These are phyloP conservation scores for Capsicum baccatum DNA, from an alignment of 257 asterid species.

Conservation along the genomic window DNA sequence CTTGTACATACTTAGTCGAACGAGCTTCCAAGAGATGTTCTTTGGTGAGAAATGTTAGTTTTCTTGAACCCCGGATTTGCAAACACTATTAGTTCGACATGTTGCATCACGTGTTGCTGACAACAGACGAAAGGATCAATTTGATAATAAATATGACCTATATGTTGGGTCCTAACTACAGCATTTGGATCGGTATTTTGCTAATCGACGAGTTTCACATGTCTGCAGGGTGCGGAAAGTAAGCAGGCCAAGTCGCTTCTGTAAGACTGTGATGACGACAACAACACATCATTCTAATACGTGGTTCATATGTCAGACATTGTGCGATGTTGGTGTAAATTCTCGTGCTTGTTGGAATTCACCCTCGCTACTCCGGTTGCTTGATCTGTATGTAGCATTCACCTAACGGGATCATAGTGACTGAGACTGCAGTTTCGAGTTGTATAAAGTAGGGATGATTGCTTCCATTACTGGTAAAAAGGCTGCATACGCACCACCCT, in stretches of 20 bases:
- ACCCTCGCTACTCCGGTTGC: not conserved
- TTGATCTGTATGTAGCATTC: not conserved
- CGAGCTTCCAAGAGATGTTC: constrained; percentile 84
- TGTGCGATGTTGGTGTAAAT: not conserved
- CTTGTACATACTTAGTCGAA: constrained; percentile 80
- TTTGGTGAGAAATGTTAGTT: constrained; percentile 58
- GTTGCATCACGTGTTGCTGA: not conserved
- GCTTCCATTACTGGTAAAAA: not conserved
- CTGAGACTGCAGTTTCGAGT: not conserved
- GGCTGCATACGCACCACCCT: too few relatives aligned
- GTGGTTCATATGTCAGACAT: not conserved
- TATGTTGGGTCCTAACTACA: not conserved
- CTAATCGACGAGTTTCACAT: not conserved
- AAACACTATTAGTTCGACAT: constrained; percentile 4
- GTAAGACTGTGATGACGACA: constrained; percentile 10
- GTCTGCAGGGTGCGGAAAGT: not conserved
- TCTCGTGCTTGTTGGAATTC: not conserved
- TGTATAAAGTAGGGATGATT: not conserved
- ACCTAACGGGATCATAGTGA: not conserved
- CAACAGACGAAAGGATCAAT: not conserved
- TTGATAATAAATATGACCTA: not conserved
- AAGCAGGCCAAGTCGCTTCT: constrained; percentile 20
- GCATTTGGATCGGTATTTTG: not conserved
- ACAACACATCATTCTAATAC: not conserved
- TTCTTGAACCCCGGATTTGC: not conserved